These are phyloP conservation scores for Cotoneaster glaucophyllus DNA, from an alignment of 306 rosid genomes.

Conservation along the genomic window DNA sequence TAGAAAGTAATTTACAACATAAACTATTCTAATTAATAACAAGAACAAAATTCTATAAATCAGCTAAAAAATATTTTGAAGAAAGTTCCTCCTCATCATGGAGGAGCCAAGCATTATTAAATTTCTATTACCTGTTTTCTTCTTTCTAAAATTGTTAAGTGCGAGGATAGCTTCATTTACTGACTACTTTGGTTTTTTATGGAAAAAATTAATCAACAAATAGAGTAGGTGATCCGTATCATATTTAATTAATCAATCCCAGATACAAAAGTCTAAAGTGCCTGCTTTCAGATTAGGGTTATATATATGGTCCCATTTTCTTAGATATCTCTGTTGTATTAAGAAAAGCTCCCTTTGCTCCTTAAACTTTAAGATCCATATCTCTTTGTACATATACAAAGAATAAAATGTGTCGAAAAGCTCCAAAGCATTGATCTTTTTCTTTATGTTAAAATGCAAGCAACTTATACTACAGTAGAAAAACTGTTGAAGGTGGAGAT, in stretches of 20 bases:
- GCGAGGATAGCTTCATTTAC: slow-evolving; percentile 32
- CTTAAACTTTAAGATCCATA: slow-evolving; percentile 2
- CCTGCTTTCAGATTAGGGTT: no score
- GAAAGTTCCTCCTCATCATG: no score
- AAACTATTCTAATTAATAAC: no score
- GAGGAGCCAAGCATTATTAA: no score
- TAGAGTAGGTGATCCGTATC: slow-evolving; percentile 26
- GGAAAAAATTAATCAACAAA: neutral
- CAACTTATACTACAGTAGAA: slow-evolving; percentile 10
- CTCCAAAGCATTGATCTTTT: slow-evolving; percentile 35
- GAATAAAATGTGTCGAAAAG: slow-evolving; percentile 23
- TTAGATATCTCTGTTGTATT: neutral
- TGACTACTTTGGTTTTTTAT: slow-evolving; percentile 13
- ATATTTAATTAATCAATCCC: no score
- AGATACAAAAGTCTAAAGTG: no score
- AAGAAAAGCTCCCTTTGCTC: slow-evolving; percentile 2
- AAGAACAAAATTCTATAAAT: no score
- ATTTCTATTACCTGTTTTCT: no score
- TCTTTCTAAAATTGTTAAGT: slow-evolving; percentile 5
- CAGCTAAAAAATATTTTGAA: no score
- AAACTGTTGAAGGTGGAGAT: slow-evolving; percentile 25
- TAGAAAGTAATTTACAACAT: no score
- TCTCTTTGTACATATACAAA: slow-evolving; percentile 14
- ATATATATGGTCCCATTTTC: no score
- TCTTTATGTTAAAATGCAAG: slow-evolving; percentile 16